Conservation (phyloP, 176 grass and related monocot genomes). For the Miscanthus lutarioriparius region DNA sequence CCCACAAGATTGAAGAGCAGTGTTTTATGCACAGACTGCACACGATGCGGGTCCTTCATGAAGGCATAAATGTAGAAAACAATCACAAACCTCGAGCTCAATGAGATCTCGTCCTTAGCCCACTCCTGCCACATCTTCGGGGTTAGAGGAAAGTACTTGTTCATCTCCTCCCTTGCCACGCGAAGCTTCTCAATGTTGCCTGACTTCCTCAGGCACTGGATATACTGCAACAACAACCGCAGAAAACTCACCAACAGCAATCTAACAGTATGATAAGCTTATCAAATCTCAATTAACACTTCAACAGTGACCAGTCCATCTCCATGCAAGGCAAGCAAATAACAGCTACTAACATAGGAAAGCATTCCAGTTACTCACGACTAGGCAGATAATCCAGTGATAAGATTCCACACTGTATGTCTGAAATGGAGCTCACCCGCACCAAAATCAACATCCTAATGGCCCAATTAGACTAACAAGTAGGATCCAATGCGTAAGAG, state of each 20-base stretch:
- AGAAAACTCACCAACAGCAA: slow-evolving; percentile 6
- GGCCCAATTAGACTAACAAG: not conserved
- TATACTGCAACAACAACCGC: slow-evolving; percentile 44
- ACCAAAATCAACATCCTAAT: not conserved
- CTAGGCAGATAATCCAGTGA: not conserved
- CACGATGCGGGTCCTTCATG: not conserved
- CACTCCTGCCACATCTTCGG: slow-evolving; percentile 94
- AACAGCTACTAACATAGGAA: not conserved
- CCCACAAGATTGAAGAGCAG: not conserved
- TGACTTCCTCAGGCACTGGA: slow-evolving; percentile 80
- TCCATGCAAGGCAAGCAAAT: not conserved
- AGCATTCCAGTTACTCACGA: not conserved
- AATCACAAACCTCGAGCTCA: slow-evolving; percentile 51
- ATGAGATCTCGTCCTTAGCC: slow-evolving; percentile 81
- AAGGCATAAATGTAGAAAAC: slow-evolving; percentile 3
- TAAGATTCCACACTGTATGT: not conserved
- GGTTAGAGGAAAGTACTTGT: slow-evolving; percentile 66
- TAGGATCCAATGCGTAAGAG: not conserved
- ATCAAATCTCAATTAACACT: not conserved
- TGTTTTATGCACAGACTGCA: not conserved
- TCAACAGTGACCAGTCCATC: not conserved
- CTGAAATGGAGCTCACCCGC: not conserved
- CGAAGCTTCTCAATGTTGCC: slow-evolving; percentile 79
- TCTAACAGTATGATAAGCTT: not conserved
- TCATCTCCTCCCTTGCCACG: slow-evolving; percentile 80